phyloP scores from a whole-genome alignment of 1,284 basidiomycete genomes.

The Leucoagaricus sp. region DNA sequence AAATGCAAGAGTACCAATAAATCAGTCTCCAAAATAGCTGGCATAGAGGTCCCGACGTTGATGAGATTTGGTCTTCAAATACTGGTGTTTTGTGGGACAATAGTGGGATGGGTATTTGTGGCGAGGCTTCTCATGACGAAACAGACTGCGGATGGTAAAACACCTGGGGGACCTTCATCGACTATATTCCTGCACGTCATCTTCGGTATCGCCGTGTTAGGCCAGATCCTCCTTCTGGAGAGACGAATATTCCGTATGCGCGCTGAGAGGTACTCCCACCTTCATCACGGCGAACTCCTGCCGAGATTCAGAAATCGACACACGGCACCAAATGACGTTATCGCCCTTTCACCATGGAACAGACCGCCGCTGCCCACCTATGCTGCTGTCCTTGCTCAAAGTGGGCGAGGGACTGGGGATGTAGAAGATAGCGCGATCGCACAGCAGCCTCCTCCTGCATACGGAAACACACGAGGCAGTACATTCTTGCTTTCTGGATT shows the following conservation, averaged over 20 bases:
- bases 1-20: slow-evolving; percentile 30
- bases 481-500: slow-evolving; percentile 59
- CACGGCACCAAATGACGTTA: slow-evolving; percentile 28
- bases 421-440: slow-evolving; percentile 71
- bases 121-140: slow-evolving; percentile 27
- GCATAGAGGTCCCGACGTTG: slow-evolving; percentile 50
- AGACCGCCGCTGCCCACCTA: slow-evolving; percentile 70
- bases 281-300: slow-evolving; percentile 58
- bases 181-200: slow-evolving; percentile 60
- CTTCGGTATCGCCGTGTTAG: slow-evolving; percentile 50
- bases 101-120: slow-evolving; percentile 57
- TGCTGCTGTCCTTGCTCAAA: slow-evolving; percentile 66
- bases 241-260: slow-evolving; percentile 61
- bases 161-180: slow-evolving; percentile 29
- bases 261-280: slow-evolving; percentile 59
- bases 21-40: slow-evolving; percentile 38
- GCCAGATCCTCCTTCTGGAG: slow-evolving; percentile 63
- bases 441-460: slow-evolving; percentile 66
- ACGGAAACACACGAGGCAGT: slow-evolving; percentile 71
- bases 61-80: slow-evolving; percentile 45
- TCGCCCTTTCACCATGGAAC: slow-evolving; percentile 69
- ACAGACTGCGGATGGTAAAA: slow-evolving; percentile 18
- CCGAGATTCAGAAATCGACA: slow-evolving; percentile 40
- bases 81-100: slow-evolving; percentile 46
- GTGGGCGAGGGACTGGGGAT: slow-evolving; percentile 70